phyloP scores from a whole-genome alignment of 2,329 filamentous ascomycete species.

The Colletotrichum sp. region DNA sequence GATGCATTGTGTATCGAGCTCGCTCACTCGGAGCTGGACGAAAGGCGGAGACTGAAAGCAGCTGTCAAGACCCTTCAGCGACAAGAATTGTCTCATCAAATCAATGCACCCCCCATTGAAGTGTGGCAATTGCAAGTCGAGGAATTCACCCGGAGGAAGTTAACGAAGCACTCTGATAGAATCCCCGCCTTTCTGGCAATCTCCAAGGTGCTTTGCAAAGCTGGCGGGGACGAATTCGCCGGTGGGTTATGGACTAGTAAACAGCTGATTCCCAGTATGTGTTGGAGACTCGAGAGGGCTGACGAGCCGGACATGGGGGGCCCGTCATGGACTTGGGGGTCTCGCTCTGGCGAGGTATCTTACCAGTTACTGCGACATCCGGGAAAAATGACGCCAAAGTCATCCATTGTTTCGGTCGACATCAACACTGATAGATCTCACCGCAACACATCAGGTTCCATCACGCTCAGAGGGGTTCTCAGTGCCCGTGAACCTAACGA shows the following conservation, averaged over 20 bases:
- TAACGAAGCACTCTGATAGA: neutral
- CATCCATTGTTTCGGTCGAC: neutral
- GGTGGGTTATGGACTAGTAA: neutral
- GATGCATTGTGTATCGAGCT: no score
- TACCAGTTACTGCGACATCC: neutral
- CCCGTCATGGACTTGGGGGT: neutral
- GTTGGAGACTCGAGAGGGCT: neutral
- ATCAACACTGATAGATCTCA: neutral
- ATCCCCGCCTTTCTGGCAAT: neutral
- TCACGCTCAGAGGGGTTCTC: neutral
- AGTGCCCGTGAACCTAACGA: neutral
- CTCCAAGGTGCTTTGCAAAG: neutral
- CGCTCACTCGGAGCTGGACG: neutral
- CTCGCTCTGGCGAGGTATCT: neutral
- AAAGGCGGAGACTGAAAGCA: no score
- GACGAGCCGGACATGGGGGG: neutral
- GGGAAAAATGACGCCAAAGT: neutral
- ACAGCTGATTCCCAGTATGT: neutral
- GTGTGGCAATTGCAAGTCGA: neutral
- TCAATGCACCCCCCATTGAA: accelerated
- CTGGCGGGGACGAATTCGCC: neutral
- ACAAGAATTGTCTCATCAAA: neutral
- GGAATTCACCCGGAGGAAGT: neutral
- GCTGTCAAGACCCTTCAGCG: neutral
- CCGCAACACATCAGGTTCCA: neutral